Evolutionary conservation across 305 asterid genomes (phyloP), one percentile per base, ranked within the genome.

Genomic region (Fraxinus albicans): DNA sequence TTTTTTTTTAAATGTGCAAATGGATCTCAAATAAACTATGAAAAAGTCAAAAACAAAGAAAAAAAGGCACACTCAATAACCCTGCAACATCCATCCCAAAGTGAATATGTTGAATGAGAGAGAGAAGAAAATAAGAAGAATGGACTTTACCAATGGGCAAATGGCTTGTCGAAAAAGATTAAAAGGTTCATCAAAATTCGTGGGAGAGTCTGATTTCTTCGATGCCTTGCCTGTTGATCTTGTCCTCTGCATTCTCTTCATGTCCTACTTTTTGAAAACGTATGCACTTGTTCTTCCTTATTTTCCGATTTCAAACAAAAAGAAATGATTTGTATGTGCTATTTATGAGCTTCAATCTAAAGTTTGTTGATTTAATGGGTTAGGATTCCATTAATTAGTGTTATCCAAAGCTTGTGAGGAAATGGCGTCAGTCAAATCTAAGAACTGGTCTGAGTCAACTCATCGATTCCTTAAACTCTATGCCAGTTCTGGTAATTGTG

Each of bases 141-240:
- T 74, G 8, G 79, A 72, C 15, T 75, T 29, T 82, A 75, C 82
- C 85, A 89, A 80, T 40, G 88, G 84, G 2, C 38, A 55, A 13
- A 17, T 29, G 23, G 79, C 76, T 8, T 63, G 80, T 83, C 85
- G 89, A 84, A 90, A 90, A 85, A 92, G 67, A 85, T 50, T 78
- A 0, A 85, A 80, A 67, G 13, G 35, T 29, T 84, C 90, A 80
- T 82, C 87, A 85, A 90, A 81, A 83, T 21, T 3, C 0, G 55
- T 33, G 77, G 89, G 83, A 2, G 86, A 80, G 23, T 63, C 8
- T 31, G 83, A 82, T 53, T 76, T 84, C 3, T 89, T 95, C 31
- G 94, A 93, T 75, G 84, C 83, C 2, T 85, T 95, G 80, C 98
- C 98, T 15, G 98, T 94, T 74, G 99, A 95, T 88, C 85, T 95